These are phyloP conservation scores for Bauhinia variegata DNA, from an alignment of 306 rosid species.

Conservation along the genomic window DNA sequence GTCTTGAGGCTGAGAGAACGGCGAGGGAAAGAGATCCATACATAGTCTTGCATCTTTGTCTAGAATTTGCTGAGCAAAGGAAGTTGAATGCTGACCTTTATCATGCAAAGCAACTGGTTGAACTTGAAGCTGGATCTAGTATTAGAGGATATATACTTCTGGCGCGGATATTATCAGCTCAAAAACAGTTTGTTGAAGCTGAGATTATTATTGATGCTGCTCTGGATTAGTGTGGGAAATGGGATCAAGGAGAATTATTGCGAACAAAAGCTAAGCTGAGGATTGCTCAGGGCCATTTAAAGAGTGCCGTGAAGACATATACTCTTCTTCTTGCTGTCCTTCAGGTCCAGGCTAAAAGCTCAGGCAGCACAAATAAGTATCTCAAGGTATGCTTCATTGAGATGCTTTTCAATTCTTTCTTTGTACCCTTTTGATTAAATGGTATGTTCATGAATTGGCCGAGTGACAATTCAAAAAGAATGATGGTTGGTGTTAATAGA, in stretches of 20 bases:
- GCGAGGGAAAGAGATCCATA: slow-evolving; percentile 68
- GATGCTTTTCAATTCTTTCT: background rate
- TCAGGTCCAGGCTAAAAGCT: slow-evolving; percentile 71
- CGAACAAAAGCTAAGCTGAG: slow-evolving; percentile 84
- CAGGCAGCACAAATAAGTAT: slow-evolving; percentile 54
- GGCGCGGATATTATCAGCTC: slow-evolving; percentile 86
- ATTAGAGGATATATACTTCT: slow-evolving; percentile 56
- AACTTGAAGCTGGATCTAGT: slow-evolving; percentile 78
- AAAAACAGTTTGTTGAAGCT: slow-evolving; percentile 68
- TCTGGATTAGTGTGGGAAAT: slow-evolving; percentile 78
- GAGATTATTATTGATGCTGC: slow-evolving; percentile 82
- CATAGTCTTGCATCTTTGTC: slow-evolving; percentile 70
- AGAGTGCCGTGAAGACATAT: slow-evolving; percentile 69
- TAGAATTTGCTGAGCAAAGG: slow-evolving; percentile 89
- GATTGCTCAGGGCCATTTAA: slow-evolving; percentile 74
- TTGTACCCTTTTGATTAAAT: background rate
- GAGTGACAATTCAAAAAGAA: background rate
- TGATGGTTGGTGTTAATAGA: background rate
- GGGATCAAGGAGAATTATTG: slow-evolving; percentile 89
- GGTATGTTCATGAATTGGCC: too few species aligned
- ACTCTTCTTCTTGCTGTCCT: slow-evolving; percentile 82
- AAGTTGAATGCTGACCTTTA: slow-evolving; percentile 65
- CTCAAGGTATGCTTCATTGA: slow-evolving; percentile 52
- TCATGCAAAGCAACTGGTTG: slow-evolving; percentile 66
- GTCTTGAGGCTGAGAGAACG: slow-evolving; percentile 61